Evolutionary conservation across 1,284 basidiomycete genomes (phyloP).

Genomic region (Rhodofomes roseus): DNA sequence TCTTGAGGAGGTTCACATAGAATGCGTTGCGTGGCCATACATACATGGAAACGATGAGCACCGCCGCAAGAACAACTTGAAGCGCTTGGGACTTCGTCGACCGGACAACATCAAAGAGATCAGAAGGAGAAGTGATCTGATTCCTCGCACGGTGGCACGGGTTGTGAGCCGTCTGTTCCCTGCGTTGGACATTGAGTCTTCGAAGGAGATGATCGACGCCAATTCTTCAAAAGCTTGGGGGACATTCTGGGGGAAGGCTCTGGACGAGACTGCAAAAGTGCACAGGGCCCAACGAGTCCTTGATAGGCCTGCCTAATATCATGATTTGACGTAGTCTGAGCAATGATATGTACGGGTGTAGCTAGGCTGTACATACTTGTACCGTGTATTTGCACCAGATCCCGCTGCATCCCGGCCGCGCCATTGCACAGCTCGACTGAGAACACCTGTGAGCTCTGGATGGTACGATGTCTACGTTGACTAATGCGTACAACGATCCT

Average conservation of each 20-base stretch:
- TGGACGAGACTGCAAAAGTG: not conserved
- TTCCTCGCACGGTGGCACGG: not conserved
- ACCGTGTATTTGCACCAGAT: no score
- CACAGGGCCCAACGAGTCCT: no score
- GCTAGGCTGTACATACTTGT: no score
- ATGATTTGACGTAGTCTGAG: no score
- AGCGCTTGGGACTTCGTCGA: not conserved
- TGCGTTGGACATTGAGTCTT: not conserved
- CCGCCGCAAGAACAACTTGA: not conserved
- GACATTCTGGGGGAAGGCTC: not conserved
- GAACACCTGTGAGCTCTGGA: no score
- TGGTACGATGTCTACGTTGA: no score
- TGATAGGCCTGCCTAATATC: no score
- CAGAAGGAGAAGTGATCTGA: no score
- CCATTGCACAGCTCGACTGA: no score
- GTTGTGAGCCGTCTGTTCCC: not conserved
- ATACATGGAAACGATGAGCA: not conserved
- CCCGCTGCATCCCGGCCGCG: no score
- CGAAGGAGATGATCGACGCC: not conserved
- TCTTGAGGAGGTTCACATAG: not conserved
- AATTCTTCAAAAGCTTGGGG: not conserved
- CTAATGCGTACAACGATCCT: no score
- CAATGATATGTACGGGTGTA: no score
- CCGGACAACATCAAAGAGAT: not conserved
- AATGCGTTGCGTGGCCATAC: not conserved